A percentile compares a stretch with the other conserved stretches of the same genome.
Evolutionary conservation across 805 yeast species (phyloP).

Genomic region (Pichia ethanolica): DNA sequence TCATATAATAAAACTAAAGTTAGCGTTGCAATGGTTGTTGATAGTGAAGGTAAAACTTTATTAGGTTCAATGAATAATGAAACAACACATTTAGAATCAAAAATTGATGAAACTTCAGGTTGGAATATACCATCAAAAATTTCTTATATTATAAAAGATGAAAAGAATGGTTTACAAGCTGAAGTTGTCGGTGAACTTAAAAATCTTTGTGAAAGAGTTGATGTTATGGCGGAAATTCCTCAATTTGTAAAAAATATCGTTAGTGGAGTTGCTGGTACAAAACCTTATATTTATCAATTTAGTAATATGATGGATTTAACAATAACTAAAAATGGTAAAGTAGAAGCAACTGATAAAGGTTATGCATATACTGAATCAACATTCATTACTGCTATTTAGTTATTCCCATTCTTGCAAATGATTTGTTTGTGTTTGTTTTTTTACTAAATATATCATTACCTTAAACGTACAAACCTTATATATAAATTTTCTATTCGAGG

Average conservation of each 20-base stretch:
- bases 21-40: slow-evolving; percentile 66
- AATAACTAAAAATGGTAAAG: slow-evolving; percentile 32
- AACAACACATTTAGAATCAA: slow-evolving; percentile 48
- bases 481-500: no score
- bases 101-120: slow-evolving; percentile 71
- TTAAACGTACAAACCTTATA: no score
- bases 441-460: no score
- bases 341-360: slow-evolving; percentile 47
- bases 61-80: slow-evolving; percentile 61
- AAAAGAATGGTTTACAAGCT: slow-evolving; percentile 35
- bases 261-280: slow-evolving; percentile 90
- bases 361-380: slow-evolving; percentile 74
- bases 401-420: no score
- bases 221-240: slow-evolving; percentile 96
- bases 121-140: slow-evolving; percentile 83
- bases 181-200: slow-evolving; percentile 53
- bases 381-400: slow-evolving; percentile 43
- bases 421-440: no score
- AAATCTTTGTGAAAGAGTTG: slow-evolving; percentile 78
- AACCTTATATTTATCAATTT: slow-evolving; percentile 94
- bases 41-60: slow-evolving; percentile 51
- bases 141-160: slow-evolving; percentile 42
- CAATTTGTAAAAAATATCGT: slow-evolving; percentile 88
- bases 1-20: slow-evolving; percentile 82
- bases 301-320: slow-evolving; percentile 47